Base-by-base conservation (phyloP, 108 stramenopile species). In the Skeletonema menzelii region DNA sequence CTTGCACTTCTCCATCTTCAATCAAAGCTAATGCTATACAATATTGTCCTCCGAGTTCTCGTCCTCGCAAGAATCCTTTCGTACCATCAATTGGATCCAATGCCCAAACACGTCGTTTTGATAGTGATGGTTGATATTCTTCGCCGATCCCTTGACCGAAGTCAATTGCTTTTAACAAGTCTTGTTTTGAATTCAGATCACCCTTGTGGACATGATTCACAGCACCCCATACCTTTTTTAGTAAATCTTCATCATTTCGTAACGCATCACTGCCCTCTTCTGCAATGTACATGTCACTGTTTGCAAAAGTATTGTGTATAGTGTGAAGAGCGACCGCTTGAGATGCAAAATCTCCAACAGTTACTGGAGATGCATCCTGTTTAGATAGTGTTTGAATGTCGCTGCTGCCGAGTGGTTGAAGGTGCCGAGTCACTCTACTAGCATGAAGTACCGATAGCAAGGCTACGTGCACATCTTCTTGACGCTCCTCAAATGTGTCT, bases 1-100 rank as follows among this genome's bases (percentile, higher is more conserved):
- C n/a, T n/a, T n/a, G n/a, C n/a, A n/a, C n/a, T n/a, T 76, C 67
- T 60, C 93, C 82, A 65, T 87, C 71, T 66, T 88, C 87, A 22
- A 90, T 20, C 14, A 92, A 56, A 7, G 82, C 90, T 34, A 96
- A 70, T 1, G 89, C 93, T 20, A 92, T 74, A 58, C 86, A 86
- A 63, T 89, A 96, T 63, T 94, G 94, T 8, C 87, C 86, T 20
- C 85, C 87, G 17, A 42, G 13, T 4, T 59, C 22, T 55, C 75
- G 77, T 8, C 91, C 87, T 27, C 91, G 72, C n/a, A 96, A 63
- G 59, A 94, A 94, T 17, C 96, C 96, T 70, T 94, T 96, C 8
- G 95, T 97, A 31, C 95, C 96, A 69, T 97, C 95, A 53, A 96
- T 95, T 10, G 96, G 96, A 80, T 96, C 95, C 2, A 94, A 69